phyloP scores from a whole-genome alignment of 805 yeast species.

The Spathaspora passalidarum region DNA sequence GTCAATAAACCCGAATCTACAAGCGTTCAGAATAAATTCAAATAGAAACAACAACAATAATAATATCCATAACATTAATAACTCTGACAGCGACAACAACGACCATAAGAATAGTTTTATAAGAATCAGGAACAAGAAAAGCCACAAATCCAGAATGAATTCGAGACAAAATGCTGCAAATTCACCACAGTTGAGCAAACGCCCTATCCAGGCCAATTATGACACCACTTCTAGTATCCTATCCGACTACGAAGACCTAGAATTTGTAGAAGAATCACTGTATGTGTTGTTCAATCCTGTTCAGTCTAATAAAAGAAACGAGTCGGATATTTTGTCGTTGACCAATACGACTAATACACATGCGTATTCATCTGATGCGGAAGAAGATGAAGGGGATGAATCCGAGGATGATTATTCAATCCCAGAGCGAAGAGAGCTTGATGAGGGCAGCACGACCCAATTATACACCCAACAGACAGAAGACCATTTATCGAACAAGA shows the following conservation, averaged over 20 bases:
- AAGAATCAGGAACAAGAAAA: background rate
- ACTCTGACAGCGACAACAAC: slow-evolving; percentile 1
- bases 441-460: background rate
- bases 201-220: slow-evolving; percentile 1
- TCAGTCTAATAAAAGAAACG: slow-evolving; percentile 9
- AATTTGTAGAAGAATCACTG: slow-evolving; percentile 15
- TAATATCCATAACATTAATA: background rate
- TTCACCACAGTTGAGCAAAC: background rate
- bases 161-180: background rate
- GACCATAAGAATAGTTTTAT: background rate
- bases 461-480: slow-evolving; percentile 1
- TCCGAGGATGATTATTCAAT: slow-evolving; percentile 10
- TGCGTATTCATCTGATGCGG: slow-evolving; percentile 6
- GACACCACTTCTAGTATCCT: slow-evolving; percentile 16
- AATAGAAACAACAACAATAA: slow-evolving; percentile 5
- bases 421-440: slow-evolving; percentile 3
- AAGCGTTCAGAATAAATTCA: slow-evolving; percentile 1
- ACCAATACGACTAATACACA: slow-evolving; percentile 17
- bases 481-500: slow-evolving; percentile 14
- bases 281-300: slow-evolving; percentile 27
- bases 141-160: background rate
- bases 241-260: slow-evolving; percentile 12
- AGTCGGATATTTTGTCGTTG: slow-evolving; percentile 26
- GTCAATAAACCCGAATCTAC: slow-evolving; percentile 12
- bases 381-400: slow-evolving; percentile 9